Base-by-base conservation (phyloP, 2,329 filamentous ascomycete species). In the Cladosporium oxysporum region DNA sequence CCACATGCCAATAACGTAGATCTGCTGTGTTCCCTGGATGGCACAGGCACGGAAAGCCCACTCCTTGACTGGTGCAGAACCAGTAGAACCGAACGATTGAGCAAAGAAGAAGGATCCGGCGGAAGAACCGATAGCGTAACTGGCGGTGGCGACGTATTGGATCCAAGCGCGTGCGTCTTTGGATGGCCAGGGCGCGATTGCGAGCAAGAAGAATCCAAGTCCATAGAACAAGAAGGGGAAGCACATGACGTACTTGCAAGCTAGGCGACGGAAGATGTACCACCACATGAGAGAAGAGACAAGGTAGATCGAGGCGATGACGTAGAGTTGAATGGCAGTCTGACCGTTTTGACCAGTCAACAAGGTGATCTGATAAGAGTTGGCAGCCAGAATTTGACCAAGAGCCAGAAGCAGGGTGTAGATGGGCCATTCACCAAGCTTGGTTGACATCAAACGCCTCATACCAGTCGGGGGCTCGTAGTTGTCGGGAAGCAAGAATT, bases 331-430 rank as follows among this genome's bases (percentile, higher is more conserved):
- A 35, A 78, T 75, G 4, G 87, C 84, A 1, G 83, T 83, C 73
- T 89, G 82, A 64, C 85, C 87, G 23, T 87, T 80, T 70, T 87
- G 83, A 21, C 88, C 88, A 0, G 86, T 87, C 23, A 90, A 80
- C n/a, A 90, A 80, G 0, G 87, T 88, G 72, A 90, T 86, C 72
- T 90, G 88, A 76, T 89, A 89, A 0, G 86, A 89, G 75, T 88
- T 89, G 65, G 86, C 85, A 1, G 87, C 85, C 59, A 89, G 84
- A 67, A 89, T 85, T 71, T 89, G 87, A 26, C 85, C 85, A 41
- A 88, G 79, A 10, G 86, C 86, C 21, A 89, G 81, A 57, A 89
- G 80, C 67, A 89, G 81, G 3, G 85, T 83, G 73, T 89, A 89
- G 7, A 88, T 73, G 0, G 87, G 87, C 79, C 82, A 88, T 70